Evolutionary conservation across 2,329 filamentous ascomycete genomes (phyloP), one percentile per base, ranked within the genome.

Genomic region (Dothistroma pini): DNA sequence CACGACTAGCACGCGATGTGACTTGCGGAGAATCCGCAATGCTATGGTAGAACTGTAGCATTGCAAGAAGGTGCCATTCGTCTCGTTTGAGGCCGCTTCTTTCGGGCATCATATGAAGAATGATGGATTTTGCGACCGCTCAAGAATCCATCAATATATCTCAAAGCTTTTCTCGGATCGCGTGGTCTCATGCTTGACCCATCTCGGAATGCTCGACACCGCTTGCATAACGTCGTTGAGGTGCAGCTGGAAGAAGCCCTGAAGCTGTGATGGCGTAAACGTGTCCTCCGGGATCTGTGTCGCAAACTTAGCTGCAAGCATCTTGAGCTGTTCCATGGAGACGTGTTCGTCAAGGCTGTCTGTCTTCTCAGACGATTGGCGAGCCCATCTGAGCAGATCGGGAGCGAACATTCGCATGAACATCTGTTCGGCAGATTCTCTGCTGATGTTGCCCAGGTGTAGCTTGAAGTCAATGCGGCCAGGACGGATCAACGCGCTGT

Each of bases 401-500:
- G 67, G 67, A 16, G 61, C 62, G 34, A 69, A 69, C 67, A 69
- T 69, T 4, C 66, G 60, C 49, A 67, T 61, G 49, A 69, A 69
- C 67, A 69, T 69, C 21, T 66, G 56, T 35, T 58, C 51, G 0
- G 67, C 65, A 25, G 66, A 69, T 16, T 56, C 9, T 19, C 53
- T 58, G 50, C 62, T 66, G 35, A 69, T 69, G 19, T 67, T 64
- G 14, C 66, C 66, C 1, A 69, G 56, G n/a, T 66, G 63, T 11
- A 69, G 49, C 25, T 67, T 66, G 56, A 65, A 65, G 64, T 90
- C 87, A 8, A 91, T 85, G 0, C 88, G 82, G 1, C 89, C 89
- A 0, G 89, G 88, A 0, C 89, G 81, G 57, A 90, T 86, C 16
- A 93, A 80, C 0, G 89, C 89, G 52, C 86, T 82, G 70, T 92